phyloP scores from a whole-genome alignment of 768 basidiomycete species.

The Austroboletus eburneus region DNA sequence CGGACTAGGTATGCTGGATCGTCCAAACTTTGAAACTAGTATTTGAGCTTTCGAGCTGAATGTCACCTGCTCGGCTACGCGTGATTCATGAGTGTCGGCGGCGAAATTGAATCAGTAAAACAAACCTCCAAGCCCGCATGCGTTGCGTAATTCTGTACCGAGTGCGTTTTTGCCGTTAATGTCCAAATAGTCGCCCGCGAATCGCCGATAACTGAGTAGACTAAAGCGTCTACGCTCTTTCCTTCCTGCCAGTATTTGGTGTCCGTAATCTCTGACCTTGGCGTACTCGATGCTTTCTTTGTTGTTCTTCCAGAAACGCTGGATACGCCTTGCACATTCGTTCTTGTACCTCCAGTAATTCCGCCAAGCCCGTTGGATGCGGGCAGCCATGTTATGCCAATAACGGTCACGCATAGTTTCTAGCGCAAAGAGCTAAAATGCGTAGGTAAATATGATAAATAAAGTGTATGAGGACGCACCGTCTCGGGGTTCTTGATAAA shows the following conservation, averaged over 20 bases:
- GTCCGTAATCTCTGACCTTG: slow-evolving; percentile 90
- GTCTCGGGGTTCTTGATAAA: slow-evolving; percentile 99
- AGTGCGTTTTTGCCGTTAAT: slow-evolving; percentile 77
- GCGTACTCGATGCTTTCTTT: slow-evolving; percentile 90
- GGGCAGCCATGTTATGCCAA: slow-evolving; percentile 99
- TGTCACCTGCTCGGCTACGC: slow-evolving; percentile 64
- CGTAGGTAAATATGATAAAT: not conserved
- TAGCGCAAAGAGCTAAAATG: slow-evolving; percentile 81
- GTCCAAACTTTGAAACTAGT: slow-evolving; percentile 76
- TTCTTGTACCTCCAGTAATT: slow-evolving; percentile 95
- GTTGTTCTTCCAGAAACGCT: slow-evolving; percentile 98
- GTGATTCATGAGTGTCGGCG: slow-evolving; percentile 2
- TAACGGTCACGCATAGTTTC: slow-evolving; percentile 99
- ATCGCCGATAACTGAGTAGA: slow-evolving; percentile 89
- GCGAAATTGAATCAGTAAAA: slow-evolving; percentile 1
- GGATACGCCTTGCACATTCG: slow-evolving; percentile 92
- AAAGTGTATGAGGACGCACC: slow-evolving; percentile 39
- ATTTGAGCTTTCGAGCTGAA: slow-evolving; percentile 84
- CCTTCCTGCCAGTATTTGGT: slow-evolving; percentile 83
- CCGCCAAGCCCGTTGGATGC: slow-evolving; percentile 94
- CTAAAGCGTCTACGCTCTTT: slow-evolving; percentile 95
- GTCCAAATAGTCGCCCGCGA: slow-evolving; percentile 95
- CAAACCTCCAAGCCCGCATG: slow-evolving; percentile 73
- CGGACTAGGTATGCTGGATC: slow-evolving; percentile 90
- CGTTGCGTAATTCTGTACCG: slow-evolving; percentile 68